Percentiles rank a stretch among this genome's conserved stretches.
phyloP scores from a whole-genome alignment of 352 stramenopile species.

The Phytophthora sojae region DNA sequence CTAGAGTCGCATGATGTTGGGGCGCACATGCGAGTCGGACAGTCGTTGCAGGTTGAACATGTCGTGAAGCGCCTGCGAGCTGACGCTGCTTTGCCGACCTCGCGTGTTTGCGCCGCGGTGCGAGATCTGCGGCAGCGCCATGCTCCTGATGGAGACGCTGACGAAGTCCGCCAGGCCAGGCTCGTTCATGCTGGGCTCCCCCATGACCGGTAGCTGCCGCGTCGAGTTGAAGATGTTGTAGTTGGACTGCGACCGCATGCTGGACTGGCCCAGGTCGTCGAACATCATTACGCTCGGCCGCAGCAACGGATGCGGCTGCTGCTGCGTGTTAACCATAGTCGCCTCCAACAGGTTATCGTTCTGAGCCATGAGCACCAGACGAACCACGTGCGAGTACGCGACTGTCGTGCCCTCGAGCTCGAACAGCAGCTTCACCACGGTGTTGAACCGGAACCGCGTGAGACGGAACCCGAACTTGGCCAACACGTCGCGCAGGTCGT shows the following conservation, averaged over 20 bases:
- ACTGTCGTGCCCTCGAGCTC: conserved; percentile 42
- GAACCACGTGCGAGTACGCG: conserved; percentile 52
- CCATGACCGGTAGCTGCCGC: conserved; percentile 14
- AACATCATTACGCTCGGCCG: conserved; percentile 32
- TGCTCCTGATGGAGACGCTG: conserved; percentile 7
- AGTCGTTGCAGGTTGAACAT: conserved; percentile 35
- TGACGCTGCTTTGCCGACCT: conserved; percentile 17
- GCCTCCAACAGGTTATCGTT: conserved; percentile 24
- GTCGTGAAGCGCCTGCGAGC: conserved; percentile 15
- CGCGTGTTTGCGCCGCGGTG: not conserved
- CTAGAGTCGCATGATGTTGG: conserved; percentile 26
- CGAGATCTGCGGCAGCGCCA: conserved; percentile 10
- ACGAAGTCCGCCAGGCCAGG: conserved; percentile 22
- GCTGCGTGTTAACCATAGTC: not conserved
- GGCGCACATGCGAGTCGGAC: conserved; percentile 4
- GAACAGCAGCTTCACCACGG: conserved; percentile 66
- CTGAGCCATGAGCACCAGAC: conserved; percentile 45
- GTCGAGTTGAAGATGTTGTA: conserved; percentile 40
- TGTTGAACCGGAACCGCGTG: conserved; percentile 71
- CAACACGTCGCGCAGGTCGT: conserved; percentile 53
- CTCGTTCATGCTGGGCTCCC: conserved; percentile 15
- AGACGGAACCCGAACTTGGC: conserved; percentile 51
- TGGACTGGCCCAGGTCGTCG: conserved; percentile 25
- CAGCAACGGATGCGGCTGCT: conserved; percentile 25
- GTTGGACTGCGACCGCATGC: conserved; percentile 36